Evolutionary conservation across 2,329 filamentous ascomycete species (phyloP).

Genomic region (Cladobotryum protrusum): DNA sequence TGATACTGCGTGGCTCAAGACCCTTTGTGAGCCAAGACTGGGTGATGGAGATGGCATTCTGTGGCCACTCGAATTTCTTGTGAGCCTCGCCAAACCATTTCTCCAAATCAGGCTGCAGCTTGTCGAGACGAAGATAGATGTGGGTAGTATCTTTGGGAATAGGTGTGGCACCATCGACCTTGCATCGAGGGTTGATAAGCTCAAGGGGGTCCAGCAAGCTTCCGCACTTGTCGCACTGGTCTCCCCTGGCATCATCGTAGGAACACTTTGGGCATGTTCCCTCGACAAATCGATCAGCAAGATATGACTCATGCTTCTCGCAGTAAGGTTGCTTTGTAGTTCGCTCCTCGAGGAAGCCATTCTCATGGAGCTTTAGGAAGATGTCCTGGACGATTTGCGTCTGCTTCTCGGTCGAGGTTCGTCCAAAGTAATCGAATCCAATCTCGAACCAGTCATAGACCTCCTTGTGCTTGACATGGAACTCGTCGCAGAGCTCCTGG

Average conservation of each 20-base stretch:
- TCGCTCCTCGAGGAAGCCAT: constrained; percentile 81
- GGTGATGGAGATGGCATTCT: constrained; percentile 70
- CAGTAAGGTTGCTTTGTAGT: constrained; percentile 89
- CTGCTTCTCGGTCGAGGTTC: constrained; percentile 82
- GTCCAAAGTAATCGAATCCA: constrained; percentile 88
- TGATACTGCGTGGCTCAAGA: constrained; percentile 80
- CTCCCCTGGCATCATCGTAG: constrained; percentile 64
- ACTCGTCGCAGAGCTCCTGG: constrained; percentile 82
- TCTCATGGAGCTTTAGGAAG: constrained; percentile 80
- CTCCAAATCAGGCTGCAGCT: constrained; percentile 69
- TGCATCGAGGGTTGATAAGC: constrained; percentile 81
- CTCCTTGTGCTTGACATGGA: constrained; percentile 80
- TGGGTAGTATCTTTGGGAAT: constrained; percentile 81
- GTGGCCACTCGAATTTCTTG: constrained; percentile 68
- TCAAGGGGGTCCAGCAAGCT: constrained; percentile 65
- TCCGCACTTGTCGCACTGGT: constrained; percentile 72
- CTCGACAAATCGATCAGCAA: constrained; percentile 83
- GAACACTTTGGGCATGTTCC: constrained; percentile 70
- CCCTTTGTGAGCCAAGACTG: constrained; percentile 79
- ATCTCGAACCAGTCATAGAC: constrained; percentile 97
- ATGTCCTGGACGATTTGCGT: constrained; percentile 91
- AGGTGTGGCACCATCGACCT: constrained; percentile 78
- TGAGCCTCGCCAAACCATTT: constrained; percentile 71
- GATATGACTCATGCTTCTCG: constrained; percentile 66
- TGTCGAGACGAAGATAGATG: constrained; percentile 81